phyloP scores from a whole-genome alignment of 2,329 filamentous ascomycete species.

The Chalaropsis ovoidea region DNA sequence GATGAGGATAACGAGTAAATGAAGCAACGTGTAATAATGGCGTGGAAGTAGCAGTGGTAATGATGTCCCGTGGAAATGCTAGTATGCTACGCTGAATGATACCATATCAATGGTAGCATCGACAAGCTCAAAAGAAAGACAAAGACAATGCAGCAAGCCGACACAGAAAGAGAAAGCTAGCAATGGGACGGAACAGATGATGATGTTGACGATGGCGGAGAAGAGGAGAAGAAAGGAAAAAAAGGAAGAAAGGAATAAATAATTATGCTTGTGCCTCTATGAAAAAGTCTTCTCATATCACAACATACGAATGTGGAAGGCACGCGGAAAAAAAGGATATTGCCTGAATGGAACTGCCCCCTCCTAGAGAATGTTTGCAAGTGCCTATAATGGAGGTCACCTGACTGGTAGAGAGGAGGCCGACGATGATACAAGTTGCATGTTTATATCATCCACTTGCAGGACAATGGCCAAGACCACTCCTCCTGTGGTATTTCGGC shows the following conservation, averaged over 20 bases:
- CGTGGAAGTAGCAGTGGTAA: not conserved
- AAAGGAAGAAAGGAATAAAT: not conserved
- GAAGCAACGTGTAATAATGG: slow-evolving; percentile 2
- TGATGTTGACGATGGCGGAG: not conserved
- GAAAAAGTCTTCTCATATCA: not conserved
- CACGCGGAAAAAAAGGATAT: not conserved
- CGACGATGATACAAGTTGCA: not conserved
- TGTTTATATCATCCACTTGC: not conserved
- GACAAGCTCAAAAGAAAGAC: not conserved
- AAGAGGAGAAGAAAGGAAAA: not conserved
- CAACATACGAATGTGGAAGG: slow-evolving; percentile 5
- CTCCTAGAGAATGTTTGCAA: not conserved
- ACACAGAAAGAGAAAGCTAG: slow-evolving; percentile 3
- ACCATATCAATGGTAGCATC: not conserved
- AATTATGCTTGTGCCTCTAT: not conserved
- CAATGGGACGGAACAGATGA: not conserved
- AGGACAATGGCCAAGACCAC: no score
- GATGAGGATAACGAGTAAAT: slow-evolving; percentile 7
- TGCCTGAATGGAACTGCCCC: not conserved
- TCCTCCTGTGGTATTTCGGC: no score
- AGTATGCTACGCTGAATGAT: slow-evolving; percentile 1
- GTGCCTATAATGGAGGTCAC: not conserved
- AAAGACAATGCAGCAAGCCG: not conserved
- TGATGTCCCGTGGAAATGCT: not conserved
- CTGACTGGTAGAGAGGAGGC: not conserved